Percentiles rank a stretch among this genome's conserved stretches.
phyloP scores from a whole-genome alignment of 768 basidiomycete genomes.

The Auricularia sp. region DNA sequence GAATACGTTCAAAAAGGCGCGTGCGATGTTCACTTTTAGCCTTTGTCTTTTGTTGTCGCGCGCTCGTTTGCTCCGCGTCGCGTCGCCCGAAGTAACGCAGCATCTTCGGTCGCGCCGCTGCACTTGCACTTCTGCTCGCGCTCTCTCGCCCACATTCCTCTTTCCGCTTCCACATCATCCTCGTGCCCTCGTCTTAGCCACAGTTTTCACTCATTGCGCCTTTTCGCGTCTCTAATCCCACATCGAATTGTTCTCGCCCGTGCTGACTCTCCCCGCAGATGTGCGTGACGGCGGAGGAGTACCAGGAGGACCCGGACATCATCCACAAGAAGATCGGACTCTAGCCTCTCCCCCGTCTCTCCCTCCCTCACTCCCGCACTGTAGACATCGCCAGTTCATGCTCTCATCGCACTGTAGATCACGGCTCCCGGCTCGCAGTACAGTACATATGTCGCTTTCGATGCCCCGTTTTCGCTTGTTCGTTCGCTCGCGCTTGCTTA shows the following conservation, averaged over 20 bases:
- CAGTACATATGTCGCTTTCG: background rate
- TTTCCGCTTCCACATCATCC: too few relatives aligned
- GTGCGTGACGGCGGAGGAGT: constrained; percentile 99
- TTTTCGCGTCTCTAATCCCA: too few relatives aligned
- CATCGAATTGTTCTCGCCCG: background rate
- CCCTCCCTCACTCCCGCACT: background rate
- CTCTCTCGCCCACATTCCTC: too few relatives aligned
- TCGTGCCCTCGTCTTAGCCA: too few relatives aligned
- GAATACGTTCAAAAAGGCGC: constrained; percentile 94
- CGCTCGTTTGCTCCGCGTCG: too few relatives aligned
- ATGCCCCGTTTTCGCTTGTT: background rate
- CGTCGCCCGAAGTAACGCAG: too few relatives aligned
- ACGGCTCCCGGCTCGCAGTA: too few relatives aligned
- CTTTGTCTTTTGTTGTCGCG: constrained; percentile 8
- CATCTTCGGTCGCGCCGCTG: too few relatives aligned
- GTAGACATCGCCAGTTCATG: too few relatives aligned
- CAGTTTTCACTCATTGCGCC: too few relatives aligned
- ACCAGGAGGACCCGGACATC: constrained; percentile 97
- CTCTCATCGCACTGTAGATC: too few relatives aligned
- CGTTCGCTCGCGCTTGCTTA: background rate
- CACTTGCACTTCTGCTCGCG: too few relatives aligned
- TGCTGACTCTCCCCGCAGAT: constrained; percentile 43
- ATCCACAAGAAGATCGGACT: constrained; percentile 86
- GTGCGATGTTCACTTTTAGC: constrained; percentile 5
- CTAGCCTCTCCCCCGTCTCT: background rate